Base-by-base conservation (phyloP, 2,329 filamentous ascomycete species). In the Aspergillus ibericus region DNA sequence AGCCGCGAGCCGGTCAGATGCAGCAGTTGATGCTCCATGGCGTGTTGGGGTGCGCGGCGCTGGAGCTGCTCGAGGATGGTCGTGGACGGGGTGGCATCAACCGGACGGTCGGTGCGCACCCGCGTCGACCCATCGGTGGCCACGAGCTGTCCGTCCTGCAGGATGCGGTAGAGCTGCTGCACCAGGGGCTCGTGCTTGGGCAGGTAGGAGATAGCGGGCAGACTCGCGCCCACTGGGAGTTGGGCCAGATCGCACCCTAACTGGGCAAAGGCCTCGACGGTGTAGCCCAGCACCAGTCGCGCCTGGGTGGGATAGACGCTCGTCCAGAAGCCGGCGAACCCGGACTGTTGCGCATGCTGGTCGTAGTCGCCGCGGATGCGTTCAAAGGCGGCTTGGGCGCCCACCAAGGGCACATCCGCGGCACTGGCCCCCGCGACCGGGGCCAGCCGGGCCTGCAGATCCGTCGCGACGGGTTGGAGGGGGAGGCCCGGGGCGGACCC, bases 1-100 rank as follows among this genome's bases (percentile, higher is more conserved):
- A 81, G 66, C 7, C 65, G 52, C 0, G 71, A 59, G 0, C 72
- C 78, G 0, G 71, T 73, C 6, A 66, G 63, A n/a, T 69, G 48
- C 1, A 77, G 57, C 0, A 80, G 71, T 22, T 72, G 66, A 29
- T 70, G 63, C 15, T 73, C 75, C 9, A 56, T 63, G 1, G 58
- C 62, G 56, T 79, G 73, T 2, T 69, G 57, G 0, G 77, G 77
- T 34, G 67, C 73, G 4, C 25, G 25, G 7, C 25, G 4, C 7
- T 7, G 25, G 25, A 27, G 25, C 25, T 27, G 25, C 5, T 66
- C 44, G 3, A 56, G 29, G 2, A 75, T 40, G 0, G 77, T 48
- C 20, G 12, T 25, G n/a, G 16, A 20, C 9, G 25, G 13, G 6
- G 27, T 27, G 9, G 20, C 1, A 36, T 51, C 18, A 6, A 53